A percentile compares a stretch with the other conserved stretches of the same genome.
Evolutionary conservation across 495 filamentous ascomycete genomes (phyloP).

Genomic region (Daldinia vernicosa): DNA sequence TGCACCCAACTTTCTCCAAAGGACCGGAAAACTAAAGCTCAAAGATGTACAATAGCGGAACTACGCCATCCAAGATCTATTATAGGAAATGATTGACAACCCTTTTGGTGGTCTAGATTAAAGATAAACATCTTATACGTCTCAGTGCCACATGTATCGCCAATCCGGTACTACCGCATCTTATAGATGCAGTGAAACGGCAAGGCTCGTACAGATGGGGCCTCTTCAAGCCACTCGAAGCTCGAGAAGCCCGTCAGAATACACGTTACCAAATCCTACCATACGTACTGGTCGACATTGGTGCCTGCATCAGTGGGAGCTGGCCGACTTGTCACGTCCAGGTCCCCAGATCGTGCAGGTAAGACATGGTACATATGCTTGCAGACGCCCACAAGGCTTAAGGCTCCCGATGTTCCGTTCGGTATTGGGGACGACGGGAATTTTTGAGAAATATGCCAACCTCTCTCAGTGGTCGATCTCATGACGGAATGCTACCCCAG

Average conservation of each 20-base stretch:
- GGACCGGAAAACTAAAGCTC: constrained; percentile 17
- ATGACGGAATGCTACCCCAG: constrained; percentile 40
- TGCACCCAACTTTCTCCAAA: constrained; percentile 23
- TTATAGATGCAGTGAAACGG: constrained; percentile 35
- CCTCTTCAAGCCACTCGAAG: constrained; percentile 6
- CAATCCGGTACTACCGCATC: constrained; percentile 25
- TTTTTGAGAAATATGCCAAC: constrained; percentile 30
- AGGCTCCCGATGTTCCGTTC: constrained; percentile 44
- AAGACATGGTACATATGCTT: constrained; percentile 34
- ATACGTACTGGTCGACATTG: constrained; percentile 17
- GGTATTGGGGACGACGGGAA: constrained; percentile 38
- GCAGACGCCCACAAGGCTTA: constrained; percentile 37
- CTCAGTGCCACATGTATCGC: constrained; percentile 19
- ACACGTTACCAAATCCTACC: constrained; percentile 11
- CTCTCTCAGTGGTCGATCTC: constrained; percentile 24
- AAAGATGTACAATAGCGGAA: constrained; percentile 32
- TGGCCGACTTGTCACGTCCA: constrained; percentile 34
- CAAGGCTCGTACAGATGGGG: constrained; percentile 10
- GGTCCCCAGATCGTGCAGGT: constrained; percentile 33
- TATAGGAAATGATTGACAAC: constrained; percentile 33
- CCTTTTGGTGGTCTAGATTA: constrained; percentile 35
- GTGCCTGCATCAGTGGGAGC: constrained; percentile 36
- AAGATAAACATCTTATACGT: constrained; percentile 32
- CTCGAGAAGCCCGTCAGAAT: constrained; percentile 3
- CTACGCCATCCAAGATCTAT: constrained; percentile 23